Evolutionary conservation across 192 early-diverging fungal genomes (phyloP), one percentile per base, ranked within the genome.

Genomic region (Coemansia sp.): DNA sequence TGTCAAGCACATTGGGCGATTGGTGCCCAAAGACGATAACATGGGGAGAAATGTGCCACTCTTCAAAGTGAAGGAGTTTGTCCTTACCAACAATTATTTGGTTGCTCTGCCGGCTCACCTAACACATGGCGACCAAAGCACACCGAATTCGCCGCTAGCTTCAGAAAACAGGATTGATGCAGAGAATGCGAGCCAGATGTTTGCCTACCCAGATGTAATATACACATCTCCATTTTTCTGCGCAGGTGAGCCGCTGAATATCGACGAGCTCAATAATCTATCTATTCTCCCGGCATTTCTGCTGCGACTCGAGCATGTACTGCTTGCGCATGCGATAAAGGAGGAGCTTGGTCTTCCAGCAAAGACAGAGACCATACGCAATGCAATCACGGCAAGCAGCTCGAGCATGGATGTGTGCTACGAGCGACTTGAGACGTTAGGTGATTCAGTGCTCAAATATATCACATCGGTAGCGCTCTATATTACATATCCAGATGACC

Each of bases 361-460:
- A 10, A 57, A 57, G 0, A 65, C 84, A 33, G 72, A 84, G 21
- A 63, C 71, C 1, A 61, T 91, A 25, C 83, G 88, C 18, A 68
- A 81, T 51, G 95, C 94, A 9, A 84, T 94, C 45, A 93, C 93
- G 0, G 77, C 91, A 2, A 83, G 92, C 15, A 86, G 87, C 7
- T 82, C 94, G 3, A 86, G 71, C 63, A 75, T 86, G 62, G 84
- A 85, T 29, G 82, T 81, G 59, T 86, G 91, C 68, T 96, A 97
- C 68, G 93, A 97, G 74, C 90, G 95, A 0, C 73, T 94, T 0
- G 94, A 97, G 79, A 88, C 90, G 6, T 79, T 96, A 16, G 95
- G 95, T 8, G 95, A 97, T 66, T 88, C 94, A 25, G 90, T 94
- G 39, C 81, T 97, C 23, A 97, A 97, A 68, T 84, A 91, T 53